phyloP scores from a whole-genome alignment of 306 rosid genomes.

The Sphenostylis stenocarpa region DNA sequence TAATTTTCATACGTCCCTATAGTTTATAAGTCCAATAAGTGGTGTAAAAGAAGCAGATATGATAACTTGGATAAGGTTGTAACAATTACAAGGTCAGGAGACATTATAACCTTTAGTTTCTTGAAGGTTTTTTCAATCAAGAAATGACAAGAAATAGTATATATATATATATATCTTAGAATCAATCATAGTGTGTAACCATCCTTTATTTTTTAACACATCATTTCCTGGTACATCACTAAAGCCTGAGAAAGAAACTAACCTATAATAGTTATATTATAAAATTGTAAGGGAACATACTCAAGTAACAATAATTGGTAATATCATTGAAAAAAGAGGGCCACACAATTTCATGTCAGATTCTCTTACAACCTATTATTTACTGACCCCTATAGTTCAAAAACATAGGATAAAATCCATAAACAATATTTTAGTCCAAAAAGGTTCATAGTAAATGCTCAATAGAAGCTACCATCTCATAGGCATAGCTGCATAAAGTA shows the following conservation, averaged over 20 bases:
- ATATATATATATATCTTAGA: not conserved
- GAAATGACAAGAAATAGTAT: not conserved
- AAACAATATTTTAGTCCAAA: not conserved
- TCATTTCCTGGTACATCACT: not conserved
- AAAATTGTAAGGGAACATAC: not conserved
- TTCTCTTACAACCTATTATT: slow-evolving; percentile 1
- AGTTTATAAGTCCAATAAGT: not conserved
- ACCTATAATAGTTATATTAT: not conserved
- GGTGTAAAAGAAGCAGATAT: not conserved
- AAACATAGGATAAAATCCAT: not conserved
- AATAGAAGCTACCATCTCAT: slow-evolving; percentile 2
- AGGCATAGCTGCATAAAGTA: slow-evolving; percentile 17
- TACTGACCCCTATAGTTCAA: not conserved
- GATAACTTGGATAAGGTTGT: not conserved
- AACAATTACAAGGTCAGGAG: slow-evolving; percentile 3
- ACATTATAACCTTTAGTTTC: not conserved
- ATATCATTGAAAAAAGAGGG: slow-evolving; percentile 1
- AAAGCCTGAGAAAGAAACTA: not conserved
- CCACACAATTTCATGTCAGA: not conserved
- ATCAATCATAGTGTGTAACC: not conserved
- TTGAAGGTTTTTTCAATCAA: not conserved
- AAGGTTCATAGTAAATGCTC: not conserved
- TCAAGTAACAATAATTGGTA: slow-evolving; percentile 9
- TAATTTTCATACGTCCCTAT: not conserved
- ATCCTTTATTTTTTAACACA: not conserved